Base-by-base conservation (phyloP, 2,329 filamentous ascomycete genomes). In the Triangularia setosa region DNA sequence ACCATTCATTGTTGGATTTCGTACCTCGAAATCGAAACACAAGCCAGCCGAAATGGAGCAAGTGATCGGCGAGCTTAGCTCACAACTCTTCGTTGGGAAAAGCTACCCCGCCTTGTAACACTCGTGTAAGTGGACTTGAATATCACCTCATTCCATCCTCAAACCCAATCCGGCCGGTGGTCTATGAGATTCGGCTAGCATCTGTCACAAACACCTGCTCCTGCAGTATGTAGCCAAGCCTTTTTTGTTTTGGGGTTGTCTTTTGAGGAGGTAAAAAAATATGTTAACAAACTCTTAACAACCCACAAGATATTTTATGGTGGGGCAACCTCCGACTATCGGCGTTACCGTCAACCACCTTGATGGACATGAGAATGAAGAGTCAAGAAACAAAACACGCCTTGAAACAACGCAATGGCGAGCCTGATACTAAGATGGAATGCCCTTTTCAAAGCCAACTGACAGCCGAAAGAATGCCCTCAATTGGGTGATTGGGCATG, bases 141-240 rank as follows among this genome's bases (percentile, higher is more conserved):
- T 44, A 48, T 64, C 57, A 60, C 61, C 56, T 55, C 62, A 63
- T 60, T 48, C 23, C 21, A 6, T 28, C 4, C 24, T 28, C 61
- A 56, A 55, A 25, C 57, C 61, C 27, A 53, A 35, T 40, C 40
- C 40, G 40, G 40, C 40, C 40, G 40, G 40, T 48, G 40, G 40
- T 48, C 40, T 23, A 18, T 48, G 40, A 48, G 40, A 21, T 48
- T 48, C 40, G 40, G 40, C 18, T 21, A 48, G 40, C 40, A 48
- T 48, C n/a, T 48, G 40, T 21, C 40, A 48, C 40, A 48, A 21
- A 21, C 40, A 8, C n/a, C n/a, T 21, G 21, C 40, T 18, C 18
- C 40, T 48, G 40, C 40, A 48, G 40, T 6, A 48, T 48, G 40
- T 48, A 48, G n/a, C 40, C n/a, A 48, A 21, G 3, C 40, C 3